Conservation (phyloP, 202 grass and related monocot genomes). For the Panicum virgatum region DNA sequence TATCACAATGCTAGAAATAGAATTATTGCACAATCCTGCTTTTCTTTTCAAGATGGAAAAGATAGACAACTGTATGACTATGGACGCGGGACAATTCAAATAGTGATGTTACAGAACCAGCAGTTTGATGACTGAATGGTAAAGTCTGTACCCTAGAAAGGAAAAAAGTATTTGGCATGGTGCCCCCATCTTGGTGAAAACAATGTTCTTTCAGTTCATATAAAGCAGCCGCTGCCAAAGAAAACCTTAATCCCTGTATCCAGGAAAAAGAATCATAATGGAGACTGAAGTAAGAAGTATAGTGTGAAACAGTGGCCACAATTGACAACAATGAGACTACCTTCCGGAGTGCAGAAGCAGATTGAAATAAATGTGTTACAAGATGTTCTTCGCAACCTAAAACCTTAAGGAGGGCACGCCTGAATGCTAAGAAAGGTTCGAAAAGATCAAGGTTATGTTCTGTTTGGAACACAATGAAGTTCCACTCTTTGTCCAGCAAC, state of each 20-base stretch:
- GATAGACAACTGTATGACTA: neutral
- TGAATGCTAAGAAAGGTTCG: slow-evolving; percentile 93
- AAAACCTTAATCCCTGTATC: slow-evolving; percentile 86
- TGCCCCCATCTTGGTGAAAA: slow-evolving; percentile 51
- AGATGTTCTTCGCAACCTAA: slow-evolving; percentile 77
- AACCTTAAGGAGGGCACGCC: slow-evolving; percentile 72
- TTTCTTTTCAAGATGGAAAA: neutral
- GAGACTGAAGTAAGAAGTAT: slow-evolving; percentile 11
- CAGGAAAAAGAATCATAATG: slow-evolving; percentile 42
- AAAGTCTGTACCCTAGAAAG: slow-evolving; percentile 63
- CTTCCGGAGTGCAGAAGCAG: slow-evolving; percentile 87
- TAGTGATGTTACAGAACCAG: neutral
- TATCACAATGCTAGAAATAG: neutral
- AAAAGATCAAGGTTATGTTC: slow-evolving; percentile 75
- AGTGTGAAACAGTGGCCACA: slow-evolving; percentile 29
- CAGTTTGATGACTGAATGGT: slow-evolving; percentile 2
- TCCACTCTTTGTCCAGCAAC: slow-evolving; percentile 86
- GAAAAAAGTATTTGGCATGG: slow-evolving; percentile 69
- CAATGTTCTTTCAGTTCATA: slow-evolving; percentile 89
- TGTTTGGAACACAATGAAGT: slow-evolving; percentile 63
- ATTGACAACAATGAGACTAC: slow-evolving; percentile 42
- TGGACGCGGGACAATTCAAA: neutral
- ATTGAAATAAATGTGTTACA: slow-evolving; percentile 77
- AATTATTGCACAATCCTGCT: neutral
- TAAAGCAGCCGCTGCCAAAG: slow-evolving; percentile 82